Evolutionary conservation across 208 protist genomes (phyloP), one percentile per base, ranked within the genome.

Genomic region (Herpetomonas tarakana): DNA sequence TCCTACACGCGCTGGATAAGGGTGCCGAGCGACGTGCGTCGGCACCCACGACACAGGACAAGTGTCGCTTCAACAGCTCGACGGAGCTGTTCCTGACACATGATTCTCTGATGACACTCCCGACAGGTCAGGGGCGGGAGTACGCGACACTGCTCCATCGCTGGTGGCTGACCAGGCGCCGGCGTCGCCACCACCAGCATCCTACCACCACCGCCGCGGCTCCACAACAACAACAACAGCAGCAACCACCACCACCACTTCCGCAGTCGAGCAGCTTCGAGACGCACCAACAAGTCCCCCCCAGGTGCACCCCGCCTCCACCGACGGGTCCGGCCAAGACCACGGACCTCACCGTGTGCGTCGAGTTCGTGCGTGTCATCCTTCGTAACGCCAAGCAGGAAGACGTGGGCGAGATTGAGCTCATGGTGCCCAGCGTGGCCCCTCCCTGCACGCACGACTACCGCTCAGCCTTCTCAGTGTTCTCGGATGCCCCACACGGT

Each of bases 331-430:
- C n/a, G n/a, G n/a, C n/a, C n/a, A n/a, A n/a, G n/a, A n/a, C n/a
- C 6, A 49, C 4, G 19, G 44, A 24, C 44, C 3, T 49, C 19
- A 35, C 30, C 52, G 0, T 63, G 46, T 30, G 58, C 51, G 1
- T 58, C 21, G 29, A 60, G 56, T 68, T 68, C 53, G 21, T 49
- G 3, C 63, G 52, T 57, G 52, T 53, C 26, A 50, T 52, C n/a
- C n/a, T 78, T 16, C 47, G 58, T 26, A 74, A 65, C 39, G 4
- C 50, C 16, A 21, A 58, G 7, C 46, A 59, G 14, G 68, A 71
- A 24, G 65, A 69, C 30, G 35, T 71, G 28, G 50, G 50, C 1
- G 67, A 67, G 2, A 41, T 75, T 31, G 66, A 75, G 39, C 53
- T 83, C 7, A 52, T 59, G 53, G 55, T 60, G 26, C 38, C 41